Evolutionary conservation across 2,329 filamentous ascomycete species (phyloP).

Genomic region (Teratosphaeria zuluensis): DNA sequence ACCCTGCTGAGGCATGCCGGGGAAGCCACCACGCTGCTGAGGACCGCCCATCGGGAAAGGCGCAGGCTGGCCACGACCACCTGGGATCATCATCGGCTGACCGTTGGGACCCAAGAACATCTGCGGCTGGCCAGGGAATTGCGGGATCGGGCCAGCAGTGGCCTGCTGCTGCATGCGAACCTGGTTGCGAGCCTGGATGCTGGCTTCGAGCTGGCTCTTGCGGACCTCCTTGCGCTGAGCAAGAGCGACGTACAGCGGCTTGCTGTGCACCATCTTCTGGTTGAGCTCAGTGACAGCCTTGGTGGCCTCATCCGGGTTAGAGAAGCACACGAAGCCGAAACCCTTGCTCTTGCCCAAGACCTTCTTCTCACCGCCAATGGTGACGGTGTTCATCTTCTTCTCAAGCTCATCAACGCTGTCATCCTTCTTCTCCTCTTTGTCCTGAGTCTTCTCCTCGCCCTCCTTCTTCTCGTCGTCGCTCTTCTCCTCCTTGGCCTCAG

Average conservation of each 20-base stretch:
- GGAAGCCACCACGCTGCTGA: conserved; percentile 78
- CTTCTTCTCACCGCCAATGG: conserved; percentile 51
- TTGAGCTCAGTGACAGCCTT: conserved; percentile 99
- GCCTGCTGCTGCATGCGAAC: conserved; percentile 96
- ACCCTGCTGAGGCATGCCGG: conserved; percentile 69
- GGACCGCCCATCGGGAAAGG: conserved; percentile 62
- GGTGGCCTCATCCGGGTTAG: conserved; percentile 96
- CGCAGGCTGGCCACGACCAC: conserved; percentile 46
- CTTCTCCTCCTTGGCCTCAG: conserved; percentile 36
- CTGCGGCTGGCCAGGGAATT: conserved; percentile 63
- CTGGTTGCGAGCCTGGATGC: conserved; percentile 98
- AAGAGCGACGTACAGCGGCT: conserved; percentile 94
- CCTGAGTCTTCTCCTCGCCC: conserved; percentile 39
- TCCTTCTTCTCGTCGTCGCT: conserved; percentile 44
- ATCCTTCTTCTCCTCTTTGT: conserved; percentile 50
- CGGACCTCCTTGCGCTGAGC: conserved; percentile 99
- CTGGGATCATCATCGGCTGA: conserved; percentile 54
- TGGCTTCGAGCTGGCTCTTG: conserved; percentile 97
- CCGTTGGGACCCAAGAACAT: conserved; percentile 82
- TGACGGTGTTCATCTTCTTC: conserved; percentile 43
- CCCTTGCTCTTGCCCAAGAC: conserved; percentile 95
- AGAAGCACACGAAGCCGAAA: conserved; percentile 99
- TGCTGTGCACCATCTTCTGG: conserved; percentile 95
- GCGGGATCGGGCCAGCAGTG: conserved; percentile 70
- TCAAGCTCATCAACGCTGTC: conserved; percentile 38